phyloP scores from a whole-genome alignment of 495 filamentous ascomycete species.

The Astrocystis sublimbata region DNA sequence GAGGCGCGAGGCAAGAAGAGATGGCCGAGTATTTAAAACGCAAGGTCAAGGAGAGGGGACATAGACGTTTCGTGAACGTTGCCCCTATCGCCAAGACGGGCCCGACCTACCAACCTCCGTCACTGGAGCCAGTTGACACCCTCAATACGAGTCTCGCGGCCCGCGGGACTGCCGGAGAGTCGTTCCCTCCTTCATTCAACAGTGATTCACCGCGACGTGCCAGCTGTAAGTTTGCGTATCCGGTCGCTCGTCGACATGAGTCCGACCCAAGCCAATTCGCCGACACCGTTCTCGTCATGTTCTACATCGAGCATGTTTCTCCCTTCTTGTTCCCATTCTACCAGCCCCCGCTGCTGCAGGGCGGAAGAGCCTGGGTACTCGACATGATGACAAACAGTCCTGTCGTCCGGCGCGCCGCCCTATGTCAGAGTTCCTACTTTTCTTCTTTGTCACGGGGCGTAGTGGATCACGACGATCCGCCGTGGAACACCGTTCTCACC shows the following conservation, averaged over 20 bases:
- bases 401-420: conserved; percentile 46
- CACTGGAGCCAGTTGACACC: too few species aligned
- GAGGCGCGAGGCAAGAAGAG: conserved; percentile 47
- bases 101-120: too few species aligned
- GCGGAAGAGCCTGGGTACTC: conserved; percentile 55
- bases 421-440: conserved; percentile 53
- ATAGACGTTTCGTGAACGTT: conserved; percentile 33
- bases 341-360: conserved; percentile 46
- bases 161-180: too few species aligned
- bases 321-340: conserved; percentile 60
- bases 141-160: too few species aligned
- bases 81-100: too few species aligned
- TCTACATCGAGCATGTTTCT: conserved; percentile 55
- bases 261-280: conserved; percentile 18
- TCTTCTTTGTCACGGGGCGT: conserved; percentile 37
- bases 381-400: conserved; percentile 52
- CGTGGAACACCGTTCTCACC: conserved; percentile 34
- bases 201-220: background rate
- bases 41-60: conserved; percentile 51
- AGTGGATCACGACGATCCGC: conserved; percentile 18
- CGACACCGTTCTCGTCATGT: conserved; percentile 34
- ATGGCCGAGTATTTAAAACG: conserved; percentile 51
- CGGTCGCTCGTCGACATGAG: too few species aligned
- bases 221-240: too few species aligned
- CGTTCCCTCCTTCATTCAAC: too few species aligned